These are phyloP conservation scores for Botrytis fabae DNA, from an alignment of 2,329 filamentous ascomycete species.

Conservation along the genomic window DNA sequence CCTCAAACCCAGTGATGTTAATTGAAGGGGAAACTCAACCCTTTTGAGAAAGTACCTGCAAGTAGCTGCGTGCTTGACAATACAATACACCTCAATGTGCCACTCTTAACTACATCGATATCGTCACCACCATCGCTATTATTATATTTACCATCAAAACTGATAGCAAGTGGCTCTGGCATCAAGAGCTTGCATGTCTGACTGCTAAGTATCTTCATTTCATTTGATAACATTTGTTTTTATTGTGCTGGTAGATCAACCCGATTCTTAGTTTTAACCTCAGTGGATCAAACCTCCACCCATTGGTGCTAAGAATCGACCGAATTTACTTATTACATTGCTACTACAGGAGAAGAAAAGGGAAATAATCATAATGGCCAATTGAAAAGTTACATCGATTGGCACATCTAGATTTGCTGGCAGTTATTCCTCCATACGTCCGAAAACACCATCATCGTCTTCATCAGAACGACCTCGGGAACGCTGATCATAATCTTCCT, in stretches of 20 bases:
- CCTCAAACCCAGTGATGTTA: neutral
- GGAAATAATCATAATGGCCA: conserved; percentile 21
- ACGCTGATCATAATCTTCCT: conserved; percentile 62
- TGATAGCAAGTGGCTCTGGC: neutral
- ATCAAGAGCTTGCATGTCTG: neutral
- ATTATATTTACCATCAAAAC: neutral
- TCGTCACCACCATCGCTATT: neutral
- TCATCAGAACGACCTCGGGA: conserved; percentile 73
- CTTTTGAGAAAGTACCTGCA: neutral
- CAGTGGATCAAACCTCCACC: conserved; percentile 58
- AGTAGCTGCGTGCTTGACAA: neutral
- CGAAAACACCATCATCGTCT: conserved; percentile 94
- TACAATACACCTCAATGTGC: neutral
- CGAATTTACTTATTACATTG: conserved; percentile 32
- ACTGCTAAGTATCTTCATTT: neutral
- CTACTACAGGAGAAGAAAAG: conserved; percentile 33
- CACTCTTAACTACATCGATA: neutral
- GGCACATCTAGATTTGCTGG: conserved; percentile 7
- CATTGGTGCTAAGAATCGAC: conserved; percentile 66
- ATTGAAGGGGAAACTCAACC: neutral
- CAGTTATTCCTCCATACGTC: conserved; percentile 84
- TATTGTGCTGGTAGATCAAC: conserved; percentile 43
- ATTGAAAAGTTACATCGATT: conserved; percentile 6
- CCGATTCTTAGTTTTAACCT: conserved; percentile 70
- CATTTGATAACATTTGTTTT: conserved; percentile 13